A percentile compares a stretch with the other conserved stretches of the same genome.
phyloP scores from a whole-genome alignment of 2,329 filamentous ascomycete genomes.

The Lecanoromycetidae sp. region DNA sequence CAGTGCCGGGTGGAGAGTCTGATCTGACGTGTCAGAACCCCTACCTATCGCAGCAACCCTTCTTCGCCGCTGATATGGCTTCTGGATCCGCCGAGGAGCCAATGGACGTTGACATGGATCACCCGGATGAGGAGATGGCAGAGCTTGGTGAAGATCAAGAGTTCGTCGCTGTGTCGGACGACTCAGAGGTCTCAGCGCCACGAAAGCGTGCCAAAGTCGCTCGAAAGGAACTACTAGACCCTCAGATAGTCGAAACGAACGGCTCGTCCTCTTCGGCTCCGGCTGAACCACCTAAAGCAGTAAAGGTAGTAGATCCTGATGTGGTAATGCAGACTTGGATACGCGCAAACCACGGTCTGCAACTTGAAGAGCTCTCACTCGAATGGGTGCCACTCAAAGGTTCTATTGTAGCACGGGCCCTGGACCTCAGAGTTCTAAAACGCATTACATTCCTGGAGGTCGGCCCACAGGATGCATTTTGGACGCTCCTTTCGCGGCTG shows the following conservation, averaged over 20 bases:
- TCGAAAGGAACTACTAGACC: not conserved
- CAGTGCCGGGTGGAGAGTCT: no score
- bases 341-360: constrained; percentile 45
- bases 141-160: constrained; percentile 17
- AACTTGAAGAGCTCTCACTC: constrained; percentile 43
- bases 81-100: constrained; percentile 12
- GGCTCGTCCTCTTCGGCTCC: not conserved
- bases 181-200: constrained; percentile 7
- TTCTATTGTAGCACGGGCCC: constrained; percentile 42
- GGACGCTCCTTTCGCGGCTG: constrained; percentile 42
- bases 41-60: not conserved
- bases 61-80: constrained; percentile 6
- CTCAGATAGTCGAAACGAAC: not conserved
- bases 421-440: constrained; percentile 47
- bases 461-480: constrained; percentile 48
- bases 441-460: constrained; percentile 52
- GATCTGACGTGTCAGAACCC: no score
- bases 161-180: constrained; percentile 11
- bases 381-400: constrained; percentile 50
- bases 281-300: no score
- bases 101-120: constrained; percentile 18
- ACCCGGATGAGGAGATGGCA: constrained; percentile 15
- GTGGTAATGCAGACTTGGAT: constrained; percentile 37
- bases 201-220: constrained; percentile 15
- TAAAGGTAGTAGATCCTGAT: no score